Evolutionary conservation across 352 stramenopile genomes (phyloP).

Genomic region (Vaucheria bursata): DNA sequence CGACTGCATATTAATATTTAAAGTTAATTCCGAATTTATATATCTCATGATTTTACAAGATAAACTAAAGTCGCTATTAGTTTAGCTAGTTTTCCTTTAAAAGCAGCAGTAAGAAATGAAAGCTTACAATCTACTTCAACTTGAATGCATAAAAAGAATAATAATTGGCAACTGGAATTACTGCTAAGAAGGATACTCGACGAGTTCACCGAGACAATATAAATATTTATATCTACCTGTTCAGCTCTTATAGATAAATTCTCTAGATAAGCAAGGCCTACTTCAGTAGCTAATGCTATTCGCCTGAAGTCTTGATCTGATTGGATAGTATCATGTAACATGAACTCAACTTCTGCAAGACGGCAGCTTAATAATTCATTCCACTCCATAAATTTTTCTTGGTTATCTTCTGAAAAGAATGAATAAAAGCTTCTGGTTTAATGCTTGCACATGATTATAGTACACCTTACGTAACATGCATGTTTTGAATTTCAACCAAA

Average conservation of each 20-base stretch:
- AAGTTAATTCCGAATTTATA: not conserved
- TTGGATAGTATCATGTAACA: slow-evolving; percentile 40
- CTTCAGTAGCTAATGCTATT: slow-evolving; percentile 34
- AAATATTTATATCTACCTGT: not conserved
- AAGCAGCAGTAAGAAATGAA: not conserved
- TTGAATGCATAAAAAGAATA: not conserved
- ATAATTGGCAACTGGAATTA: not conserved
- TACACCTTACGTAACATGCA: no score
- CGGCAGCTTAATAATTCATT: slow-evolving; percentile 13
- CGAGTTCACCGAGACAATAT: not conserved
- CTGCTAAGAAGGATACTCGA: not conserved
- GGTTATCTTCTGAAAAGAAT: no score
- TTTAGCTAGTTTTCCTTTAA: not conserved
- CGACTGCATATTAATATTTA: not conserved
- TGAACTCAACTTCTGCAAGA: slow-evolving; percentile 48
- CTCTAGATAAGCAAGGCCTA: slow-evolving; percentile 38
- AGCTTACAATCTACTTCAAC: not conserved
- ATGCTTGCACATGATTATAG: no score
- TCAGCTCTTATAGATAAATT: slow-evolving; percentile 35
- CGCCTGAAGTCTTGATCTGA: slow-evolving; percentile 35
- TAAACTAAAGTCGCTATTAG: not conserved
- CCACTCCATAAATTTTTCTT: no score
- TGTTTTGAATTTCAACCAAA: no score
- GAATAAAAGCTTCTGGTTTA: no score
- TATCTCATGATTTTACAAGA: not conserved